These are phyloP conservation scores for Pythium dissimile DNA, from an alignment of 352 stramenopile genomes.

Conservation along the genomic window DNA sequence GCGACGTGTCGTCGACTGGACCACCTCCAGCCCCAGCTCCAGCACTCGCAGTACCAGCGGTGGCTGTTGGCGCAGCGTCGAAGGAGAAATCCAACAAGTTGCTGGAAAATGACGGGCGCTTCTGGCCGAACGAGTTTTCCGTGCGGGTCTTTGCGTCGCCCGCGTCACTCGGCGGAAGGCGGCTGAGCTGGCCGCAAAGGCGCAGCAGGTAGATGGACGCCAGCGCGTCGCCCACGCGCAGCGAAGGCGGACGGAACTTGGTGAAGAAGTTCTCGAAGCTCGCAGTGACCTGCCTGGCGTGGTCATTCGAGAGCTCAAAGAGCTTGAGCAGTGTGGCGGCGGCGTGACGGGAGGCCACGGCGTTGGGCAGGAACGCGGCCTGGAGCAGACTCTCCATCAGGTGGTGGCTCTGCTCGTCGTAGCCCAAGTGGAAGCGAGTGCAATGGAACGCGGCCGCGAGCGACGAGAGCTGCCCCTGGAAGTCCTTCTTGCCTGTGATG, in stretches of 20 bases:
- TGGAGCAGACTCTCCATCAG: slow-evolving; percentile 57
- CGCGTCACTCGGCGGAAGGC: slow-evolving; percentile 25
- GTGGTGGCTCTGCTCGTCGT: slow-evolving; percentile 23
- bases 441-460: slow-evolving; percentile 51
- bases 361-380: slow-evolving; percentile 45
- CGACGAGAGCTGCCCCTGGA: slow-evolving; percentile 42
- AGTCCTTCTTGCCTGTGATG: slow-evolving; percentile 50
- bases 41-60: too few relatives aligned
- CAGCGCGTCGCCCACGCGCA: slow-evolving; percentile 55
- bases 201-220: slow-evolving; percentile 65
- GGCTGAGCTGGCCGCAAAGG: slow-evolving; percentile 54
- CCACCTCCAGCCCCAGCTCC: background rate
- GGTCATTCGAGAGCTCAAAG: slow-evolving; percentile 37
- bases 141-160: background rate
- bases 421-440: slow-evolving; percentile 46
- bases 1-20: slow-evolving; percentile 13
- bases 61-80: slow-evolving; percentile 17
- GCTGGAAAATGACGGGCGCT: slow-evolving; percentile 8
- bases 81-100: slow-evolving; percentile 59
- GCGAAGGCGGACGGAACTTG: slow-evolving; percentile 36
- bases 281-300: slow-evolving; percentile 36
- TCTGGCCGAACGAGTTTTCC: background rate
- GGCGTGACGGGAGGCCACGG: slow-evolving; percentile 51
- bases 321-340: slow-evolving; percentile 49
- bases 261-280: slow-evolving; percentile 53